Evolutionary conservation across 768 basidiomycete genomes (phyloP).

Genomic region (Clavulina sp.): DNA sequence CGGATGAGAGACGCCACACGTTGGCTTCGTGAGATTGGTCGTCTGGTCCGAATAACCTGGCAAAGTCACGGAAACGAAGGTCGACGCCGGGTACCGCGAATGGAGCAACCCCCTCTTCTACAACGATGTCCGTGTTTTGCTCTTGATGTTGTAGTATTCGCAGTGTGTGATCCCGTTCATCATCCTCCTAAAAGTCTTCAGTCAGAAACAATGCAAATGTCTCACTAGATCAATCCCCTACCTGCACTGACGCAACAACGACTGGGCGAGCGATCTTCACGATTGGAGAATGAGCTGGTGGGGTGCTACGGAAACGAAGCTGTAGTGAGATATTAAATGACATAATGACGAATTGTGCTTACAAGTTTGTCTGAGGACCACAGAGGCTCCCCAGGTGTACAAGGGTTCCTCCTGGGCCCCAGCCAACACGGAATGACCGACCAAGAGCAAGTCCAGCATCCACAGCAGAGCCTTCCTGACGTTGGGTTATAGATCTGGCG

Average conservation of each 20-base stretch:
- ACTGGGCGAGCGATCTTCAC: background rate
- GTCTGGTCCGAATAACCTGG: conserved; percentile 46
- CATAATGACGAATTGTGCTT: background rate
- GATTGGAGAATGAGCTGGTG: background rate
- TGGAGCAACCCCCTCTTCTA: conserved; percentile 52
- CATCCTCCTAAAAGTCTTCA: conserved; percentile 22
- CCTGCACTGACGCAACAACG: conserved; percentile 23
- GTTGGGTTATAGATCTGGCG: conserved; percentile 44
- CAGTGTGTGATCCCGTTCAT: conserved; percentile 26
- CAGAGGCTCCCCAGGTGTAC: conserved; percentile 55
- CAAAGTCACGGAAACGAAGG: conserved; percentile 67
- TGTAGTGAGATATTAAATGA: background rate
- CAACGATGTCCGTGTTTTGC: conserved; percentile 46
- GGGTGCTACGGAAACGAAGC: background rate
- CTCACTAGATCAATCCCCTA: conserved; percentile 41
- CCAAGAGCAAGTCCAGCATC: conserved; percentile 81
- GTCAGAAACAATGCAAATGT: conserved; percentile 25
- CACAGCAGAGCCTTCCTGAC: conserved; percentile 42
- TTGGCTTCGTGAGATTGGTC: conserved; percentile 60
- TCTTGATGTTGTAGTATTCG: conserved; percentile 66
- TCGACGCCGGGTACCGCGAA: conserved; percentile 43
- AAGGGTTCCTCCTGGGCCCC: conserved; percentile 67
- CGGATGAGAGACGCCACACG: conserved; percentile 74
- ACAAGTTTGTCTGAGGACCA: conserved; percentile 1
- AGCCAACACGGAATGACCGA: conserved; percentile 75